Conservation (phyloP, 371 early-diverging fungal genomes). For the Rhizopus sp. region DNA sequence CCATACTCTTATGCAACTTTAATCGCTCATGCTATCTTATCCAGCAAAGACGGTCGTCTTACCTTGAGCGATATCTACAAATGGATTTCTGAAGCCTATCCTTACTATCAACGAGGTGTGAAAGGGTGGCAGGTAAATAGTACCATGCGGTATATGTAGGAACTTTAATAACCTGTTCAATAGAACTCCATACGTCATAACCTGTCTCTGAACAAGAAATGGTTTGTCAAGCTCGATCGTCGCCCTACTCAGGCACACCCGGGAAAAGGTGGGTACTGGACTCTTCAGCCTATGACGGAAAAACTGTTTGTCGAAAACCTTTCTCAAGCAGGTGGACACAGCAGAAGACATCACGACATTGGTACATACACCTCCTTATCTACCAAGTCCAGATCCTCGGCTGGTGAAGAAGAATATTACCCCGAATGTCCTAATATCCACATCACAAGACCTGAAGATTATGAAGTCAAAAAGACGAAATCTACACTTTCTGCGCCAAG, state of each 20-base stretch:
- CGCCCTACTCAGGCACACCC: constrained; percentile 79
- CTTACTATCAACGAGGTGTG: constrained; percentile 74
- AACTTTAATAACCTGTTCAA: not conserved
- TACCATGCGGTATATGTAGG: not conserved
- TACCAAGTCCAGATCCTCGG: constrained; percentile 10
- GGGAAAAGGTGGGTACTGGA: constrained; percentile 99
- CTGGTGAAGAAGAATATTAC: not conserved
- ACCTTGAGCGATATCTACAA: constrained; percentile 93
- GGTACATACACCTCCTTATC: constrained; percentile 40
- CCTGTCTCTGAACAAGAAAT: constrained; percentile 90
- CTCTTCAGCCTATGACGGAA: constrained; percentile 60
- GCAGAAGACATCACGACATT: constrained; percentile 50
- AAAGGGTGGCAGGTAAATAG: constrained; percentile 82
- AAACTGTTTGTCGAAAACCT: constrained; percentile 49
- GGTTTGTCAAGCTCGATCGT: constrained; percentile 90
- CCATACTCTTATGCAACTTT: constrained; percentile 92
- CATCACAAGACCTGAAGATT: constrained; percentile 35
- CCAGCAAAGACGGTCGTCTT: constrained; percentile 71
- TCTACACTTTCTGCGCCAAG: constrained; percentile 15
- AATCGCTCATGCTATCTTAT: constrained; percentile 89
- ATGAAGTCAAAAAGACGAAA: constrained; percentile 24
- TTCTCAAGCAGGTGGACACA: constrained; percentile 47
- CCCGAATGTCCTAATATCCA: constrained; percentile 20
- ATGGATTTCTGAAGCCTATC: constrained; percentile 82
- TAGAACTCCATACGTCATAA: constrained; percentile 99